Evolutionary conservation across 139 green algal genomes (phyloP).

Genomic region (Asterochloris erici): DNA sequence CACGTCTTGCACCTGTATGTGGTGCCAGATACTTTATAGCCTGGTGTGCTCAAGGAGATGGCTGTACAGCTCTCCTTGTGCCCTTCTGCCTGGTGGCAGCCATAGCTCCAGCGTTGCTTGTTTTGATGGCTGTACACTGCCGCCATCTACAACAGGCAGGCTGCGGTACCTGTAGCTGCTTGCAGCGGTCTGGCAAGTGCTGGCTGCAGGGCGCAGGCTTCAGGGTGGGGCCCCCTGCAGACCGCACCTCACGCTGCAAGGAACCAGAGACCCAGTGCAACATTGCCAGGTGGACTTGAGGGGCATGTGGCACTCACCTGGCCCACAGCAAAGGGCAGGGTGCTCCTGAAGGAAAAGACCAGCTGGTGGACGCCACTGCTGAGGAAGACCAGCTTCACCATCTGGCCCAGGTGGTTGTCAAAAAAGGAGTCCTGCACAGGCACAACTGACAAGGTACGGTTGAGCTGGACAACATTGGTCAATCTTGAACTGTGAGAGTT

Average conservation of each 20-base stretch:
- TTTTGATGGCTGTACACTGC: too few relatives aligned
- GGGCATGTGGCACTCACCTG: conserved; percentile 42
- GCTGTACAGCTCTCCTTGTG: not conserved
- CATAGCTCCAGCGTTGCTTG: not conserved
- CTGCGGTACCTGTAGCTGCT: too few relatives aligned
- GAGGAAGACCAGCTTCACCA: conserved; percentile 65
- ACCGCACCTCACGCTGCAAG: too few relatives aligned
- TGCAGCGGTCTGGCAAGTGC: too few relatives aligned
- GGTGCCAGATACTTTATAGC: not conserved
- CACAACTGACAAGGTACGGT: not conserved
- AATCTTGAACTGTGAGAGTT: not conserved
- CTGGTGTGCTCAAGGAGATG: not conserved
- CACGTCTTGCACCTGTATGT: conserved; percentile 46
- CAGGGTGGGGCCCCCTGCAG: not conserved
- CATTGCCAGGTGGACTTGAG: not conserved
- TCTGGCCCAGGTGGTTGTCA: conserved; percentile 39
- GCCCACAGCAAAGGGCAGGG: conserved; percentile 73
- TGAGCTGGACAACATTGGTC: not conserved
- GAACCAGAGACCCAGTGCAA: too few relatives aligned
- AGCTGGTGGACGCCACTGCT: conserved; percentile 65
- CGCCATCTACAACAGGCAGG: too few relatives aligned
- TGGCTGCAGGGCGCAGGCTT: not conserved
- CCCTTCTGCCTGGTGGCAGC: not conserved
- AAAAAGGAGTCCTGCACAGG: conserved; percentile 39
- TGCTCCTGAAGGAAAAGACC: conserved; percentile 48